These are phyloP conservation scores for Coffea humblotiana DNA, from an alignment of 305 asterid genomes.

Conservation along the genomic window DNA sequence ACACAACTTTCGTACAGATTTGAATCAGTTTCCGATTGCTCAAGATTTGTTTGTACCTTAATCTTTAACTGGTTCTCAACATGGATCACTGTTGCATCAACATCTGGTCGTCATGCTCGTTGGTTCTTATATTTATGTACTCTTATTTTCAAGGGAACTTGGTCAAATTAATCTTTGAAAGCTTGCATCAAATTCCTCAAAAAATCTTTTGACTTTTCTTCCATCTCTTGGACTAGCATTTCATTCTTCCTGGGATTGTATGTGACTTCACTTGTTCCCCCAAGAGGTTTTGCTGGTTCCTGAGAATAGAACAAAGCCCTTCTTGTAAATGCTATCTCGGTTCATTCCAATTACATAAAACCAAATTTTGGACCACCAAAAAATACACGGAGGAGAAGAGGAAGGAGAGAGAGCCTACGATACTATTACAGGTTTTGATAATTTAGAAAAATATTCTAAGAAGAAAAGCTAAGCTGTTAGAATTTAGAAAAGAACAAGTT, in stretches of 20 bases:
- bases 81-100: neutral
- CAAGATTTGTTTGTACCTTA: no score
- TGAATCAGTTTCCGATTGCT: no score
- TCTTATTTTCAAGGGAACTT: neutral
- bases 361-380: neutral
- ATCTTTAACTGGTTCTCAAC: no score
- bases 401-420: no score
- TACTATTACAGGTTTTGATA: no score
- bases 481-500: no score
- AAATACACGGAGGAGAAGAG: neutral
- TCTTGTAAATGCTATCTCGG: neutral
- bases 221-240: neutral
- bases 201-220: constrained; percentile 1
- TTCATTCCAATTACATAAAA: neutral
- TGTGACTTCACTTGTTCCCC: neutral
- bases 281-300: neutral
- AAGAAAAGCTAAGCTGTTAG: no score
- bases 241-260: neutral
- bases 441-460: no score
- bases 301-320: neutral
- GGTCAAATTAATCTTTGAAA: neutral
- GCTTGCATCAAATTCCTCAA: constrained; percentile 8
- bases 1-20: no score
- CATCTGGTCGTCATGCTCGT: neutral
- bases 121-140: neutral